These are phyloP conservation scores for Cladophialophora exuberans DNA, from an alignment of 2,329 filamentous ascomycete species.

Conservation along the genomic window DNA sequence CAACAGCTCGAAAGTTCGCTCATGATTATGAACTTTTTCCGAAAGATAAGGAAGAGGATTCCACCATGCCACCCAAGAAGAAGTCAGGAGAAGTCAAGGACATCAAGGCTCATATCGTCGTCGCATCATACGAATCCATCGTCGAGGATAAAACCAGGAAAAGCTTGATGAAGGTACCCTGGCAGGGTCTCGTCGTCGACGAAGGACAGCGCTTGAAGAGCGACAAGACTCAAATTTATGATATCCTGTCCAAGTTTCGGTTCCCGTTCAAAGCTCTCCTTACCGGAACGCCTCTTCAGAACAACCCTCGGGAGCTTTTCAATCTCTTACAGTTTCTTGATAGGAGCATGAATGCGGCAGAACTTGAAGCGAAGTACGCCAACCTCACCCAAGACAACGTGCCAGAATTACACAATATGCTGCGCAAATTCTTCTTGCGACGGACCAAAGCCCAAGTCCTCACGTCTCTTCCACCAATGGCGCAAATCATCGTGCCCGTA, in stretches of 20 bases:
- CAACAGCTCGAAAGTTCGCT: constrained; percentile 72
- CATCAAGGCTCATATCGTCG: constrained; percentile 85
- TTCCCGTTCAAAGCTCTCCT: constrained; percentile 84
- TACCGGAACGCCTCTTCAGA: constrained; percentile 78
- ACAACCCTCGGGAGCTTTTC: constrained; percentile 92
- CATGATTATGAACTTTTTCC: constrained; percentile 87
- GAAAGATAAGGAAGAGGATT: constrained; percentile 40
- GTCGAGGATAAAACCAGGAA: constrained; percentile 69
- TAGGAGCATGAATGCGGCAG: constrained; percentile 67
- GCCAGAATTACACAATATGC: constrained; percentile 76
- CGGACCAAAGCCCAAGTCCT: constrained; percentile 90
- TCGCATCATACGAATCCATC: constrained; percentile 93
- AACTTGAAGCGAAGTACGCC: constrained; percentile 73
- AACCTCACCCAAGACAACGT: constrained; percentile 84
- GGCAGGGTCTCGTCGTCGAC: constrained; percentile 88
- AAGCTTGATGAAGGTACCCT: constrained; percentile 72
- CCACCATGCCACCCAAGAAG: constrained; percentile 39
- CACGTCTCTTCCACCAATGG: constrained; percentile 88
- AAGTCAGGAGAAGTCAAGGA: constrained; percentile 48
- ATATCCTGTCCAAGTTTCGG: constrained; percentile 70
- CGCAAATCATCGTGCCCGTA: constrained; percentile 93
- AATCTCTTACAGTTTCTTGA: constrained; percentile 97
- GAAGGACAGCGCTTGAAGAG: constrained; percentile 96
- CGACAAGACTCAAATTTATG: constrained; percentile 81
- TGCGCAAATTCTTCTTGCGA: constrained; percentile 71